Base-by-base conservation (phyloP, 108 stramenopile species). In the Stephanodiscus minutulus region DNA sequence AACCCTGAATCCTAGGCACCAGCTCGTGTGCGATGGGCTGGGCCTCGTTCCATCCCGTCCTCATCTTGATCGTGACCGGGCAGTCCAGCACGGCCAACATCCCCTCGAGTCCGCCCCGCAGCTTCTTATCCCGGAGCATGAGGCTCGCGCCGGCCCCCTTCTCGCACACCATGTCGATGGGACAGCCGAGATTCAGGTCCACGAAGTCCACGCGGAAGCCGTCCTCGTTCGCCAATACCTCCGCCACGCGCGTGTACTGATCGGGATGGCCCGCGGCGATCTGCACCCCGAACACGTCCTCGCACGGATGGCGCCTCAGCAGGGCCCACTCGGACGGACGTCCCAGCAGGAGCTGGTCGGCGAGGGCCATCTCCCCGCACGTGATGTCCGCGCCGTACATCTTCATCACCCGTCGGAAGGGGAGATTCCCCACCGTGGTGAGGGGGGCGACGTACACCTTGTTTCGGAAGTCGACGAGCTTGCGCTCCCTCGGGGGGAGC, bases 361-460 rank as follows among this genome's bases (percentile, higher is more conserved):
- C 82, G 28, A 98, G 84, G 0, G 98, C 97, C 99, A 99, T 99
- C 73, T 99, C 99, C 7, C 97, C 97, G 71, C 97, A 98, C 7
- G 99, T 99, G 64, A 99, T 98, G 74, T 99, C 99, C 18, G 99
- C 99, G 12, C 96, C 98, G 69, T 82, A 91, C 13, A 83, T 72
- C 76, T 97, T 98, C 93, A 98, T 90, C 46, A 99, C 83, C 17
- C 96, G 83, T 31, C 99, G 96, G 80, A 97, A 99, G 1, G 99
- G 99, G 0, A 99, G 75, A 73, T 99, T 99, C 3, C 99, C 99
- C 2, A 98, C 97, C 1, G 99, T 99, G 4, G 99, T 99, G 5
- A 99, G 88, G 6, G 99, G 99, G 5, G 99, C 99, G 15, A 99
- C 79, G 81, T 99, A 99, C 22, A 98, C 96, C 83, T 98, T 98